phyloP scores from a whole-genome alignment of 2,329 filamentous ascomycete species.

The Dactylellina drechsleri region DNA sequence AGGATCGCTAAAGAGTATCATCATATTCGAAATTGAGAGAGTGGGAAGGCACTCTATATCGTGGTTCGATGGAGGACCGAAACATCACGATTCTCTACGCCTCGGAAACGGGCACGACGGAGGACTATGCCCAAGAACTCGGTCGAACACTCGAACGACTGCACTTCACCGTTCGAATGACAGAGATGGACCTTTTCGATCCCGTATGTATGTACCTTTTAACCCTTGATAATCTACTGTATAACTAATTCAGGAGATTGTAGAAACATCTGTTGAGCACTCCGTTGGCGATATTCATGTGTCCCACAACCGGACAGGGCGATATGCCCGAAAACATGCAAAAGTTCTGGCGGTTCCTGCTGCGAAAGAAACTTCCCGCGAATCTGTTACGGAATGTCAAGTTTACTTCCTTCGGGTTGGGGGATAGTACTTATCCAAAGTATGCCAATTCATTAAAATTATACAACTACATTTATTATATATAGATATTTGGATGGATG shows the following conservation, averaged over 20 bases:
- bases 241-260: constrained; percentile 27
- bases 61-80: constrained; percentile 66
- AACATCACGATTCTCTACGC: constrained; percentile 77
- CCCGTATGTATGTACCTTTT: constrained; percentile 69
- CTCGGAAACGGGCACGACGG: constrained; percentile 92
- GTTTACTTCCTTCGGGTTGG: constrained; percentile 89
- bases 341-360: constrained; percentile 83
- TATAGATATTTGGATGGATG: background rate
- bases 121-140: constrained; percentile 89
- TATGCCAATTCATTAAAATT: constrained; percentile 63
- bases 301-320: constrained; percentile 94
- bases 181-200: constrained; percentile 79
- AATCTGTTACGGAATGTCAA: constrained; percentile 74
- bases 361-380: constrained; percentile 79
- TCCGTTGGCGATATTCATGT: constrained; percentile 76
- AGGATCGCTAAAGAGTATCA: too few species aligned
- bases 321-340: constrained; percentile 87
- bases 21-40: too few species aligned
- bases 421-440: constrained; percentile 94
- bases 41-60: too few species aligned
- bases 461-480: too few species aligned
- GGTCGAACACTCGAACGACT: constrained; percentile 78
- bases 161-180: constrained; percentile 78
- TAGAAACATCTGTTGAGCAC: constrained; percentile 62
- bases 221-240: background rate